Percentiles rank a stretch among this genome's conserved stretches.
These are phyloP conservation scores for Chaetomidium leptoderma DNA, from an alignment of 495 filamentous ascomycete species.

Conservation along the genomic window DNA sequence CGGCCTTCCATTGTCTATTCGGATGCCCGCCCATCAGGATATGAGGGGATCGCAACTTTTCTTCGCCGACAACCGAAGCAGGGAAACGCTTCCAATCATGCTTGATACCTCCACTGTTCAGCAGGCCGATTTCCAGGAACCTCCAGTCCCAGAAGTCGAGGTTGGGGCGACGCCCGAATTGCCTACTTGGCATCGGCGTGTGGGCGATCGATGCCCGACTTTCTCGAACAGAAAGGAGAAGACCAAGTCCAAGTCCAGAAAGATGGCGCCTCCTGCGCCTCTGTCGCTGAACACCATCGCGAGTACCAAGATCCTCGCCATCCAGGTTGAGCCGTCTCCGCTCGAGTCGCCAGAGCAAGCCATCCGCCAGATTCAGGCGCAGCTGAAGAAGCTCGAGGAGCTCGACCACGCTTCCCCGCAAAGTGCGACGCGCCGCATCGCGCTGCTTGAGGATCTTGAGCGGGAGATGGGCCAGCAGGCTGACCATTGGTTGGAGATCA, in stretches of 20 bases:
- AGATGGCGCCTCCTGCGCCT: slow-evolving; percentile 48
- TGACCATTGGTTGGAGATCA: slow-evolving; percentile 48
- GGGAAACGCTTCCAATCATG: slow-evolving; percentile 36
- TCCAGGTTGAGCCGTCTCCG: slow-evolving; percentile 45
- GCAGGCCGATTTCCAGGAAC: slow-evolving; percentile 1
- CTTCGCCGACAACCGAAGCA: slow-evolving; percentile 6
- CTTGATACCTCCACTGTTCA: slow-evolving; percentile 25
- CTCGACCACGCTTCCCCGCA: slow-evolving; percentile 27
- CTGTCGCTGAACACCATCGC: slow-evolving; percentile 38
- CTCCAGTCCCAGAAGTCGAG: slow-evolving; percentile 12
- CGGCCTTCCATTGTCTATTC: slow-evolving; percentile 34
- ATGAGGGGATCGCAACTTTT: slow-evolving; percentile 5
- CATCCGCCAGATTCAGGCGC: slow-evolving; percentile 47
- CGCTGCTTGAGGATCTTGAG: slow-evolving; percentile 49
- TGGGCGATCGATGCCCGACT: slow-evolving; percentile 50
- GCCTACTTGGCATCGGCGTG: slow-evolving; percentile 46
- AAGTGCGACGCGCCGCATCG: slow-evolving; percentile 36
- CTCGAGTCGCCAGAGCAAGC: slow-evolving; percentile 48
- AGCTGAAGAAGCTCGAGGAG: slow-evolving; percentile 45
- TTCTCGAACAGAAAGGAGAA: slow-evolving; percentile 47
- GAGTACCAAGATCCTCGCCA: slow-evolving; percentile 32
- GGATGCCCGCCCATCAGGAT: slow-evolving; percentile 22
- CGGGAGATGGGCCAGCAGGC: slow-evolving; percentile 51
- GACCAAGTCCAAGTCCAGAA: slow-evolving; percentile 34
- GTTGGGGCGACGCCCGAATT: slow-evolving; percentile 6